A percentile compares a stretch with the other conserved stretches of the same genome.
These are phyloP conservation scores for Mycena haematopus DNA, from an alignment of 768 basidiomycete genomes.

Conservation along the genomic window DNA sequence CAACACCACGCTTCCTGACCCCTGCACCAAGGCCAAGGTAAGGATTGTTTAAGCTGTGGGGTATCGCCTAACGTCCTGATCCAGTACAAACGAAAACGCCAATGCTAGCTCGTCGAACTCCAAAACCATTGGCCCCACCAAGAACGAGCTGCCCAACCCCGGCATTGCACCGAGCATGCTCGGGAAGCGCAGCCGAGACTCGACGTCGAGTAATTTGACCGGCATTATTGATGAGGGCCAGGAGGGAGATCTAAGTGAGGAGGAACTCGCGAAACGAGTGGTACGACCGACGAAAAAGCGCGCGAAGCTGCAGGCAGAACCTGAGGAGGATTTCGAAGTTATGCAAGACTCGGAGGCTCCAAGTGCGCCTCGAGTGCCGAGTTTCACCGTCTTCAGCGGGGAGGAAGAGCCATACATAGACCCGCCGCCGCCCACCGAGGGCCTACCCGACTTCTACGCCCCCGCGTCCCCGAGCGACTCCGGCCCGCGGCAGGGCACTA, in stretches of 20 bases:
- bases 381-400: slow-evolving; percentile 59
- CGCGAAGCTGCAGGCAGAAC: slow-evolving; percentile 40
- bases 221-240: slow-evolving; percentile 50
- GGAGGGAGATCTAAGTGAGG: slow-evolving; percentile 44
- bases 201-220: slow-evolving; percentile 49
- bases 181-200: slow-evolving; percentile 72
- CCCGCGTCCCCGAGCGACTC: slow-evolving; percentile 47
- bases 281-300: slow-evolving; percentile 61
- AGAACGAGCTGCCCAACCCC: slow-evolving; percentile 39
- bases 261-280: slow-evolving; percentile 45
- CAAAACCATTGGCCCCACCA: slow-evolving; percentile 20
- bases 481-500: slow-evolving; percentile 32
- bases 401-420: slow-evolving; percentile 48
- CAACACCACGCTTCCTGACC: slow-evolving; percentile 34
- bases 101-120: slow-evolving; percentile 17
- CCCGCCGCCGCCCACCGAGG: slow-evolving; percentile 57
- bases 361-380: slow-evolving; percentile 40
- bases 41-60: background rate
- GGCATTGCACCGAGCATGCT: slow-evolving; percentile 54
- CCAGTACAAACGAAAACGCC: slow-evolving; percentile 5
- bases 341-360: slow-evolving; percentile 23
- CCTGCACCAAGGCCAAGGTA: slow-evolving; percentile 21
- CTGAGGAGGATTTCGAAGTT: slow-evolving; percentile 27
- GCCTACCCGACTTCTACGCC: slow-evolving; percentile 58
- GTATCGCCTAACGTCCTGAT: background rate